Evolutionary conservation across 2,329 filamentous ascomycete genomes (phyloP), one percentile per base, ranked within the genome.

Genomic region (Colletotrichum zoysiae): DNA sequence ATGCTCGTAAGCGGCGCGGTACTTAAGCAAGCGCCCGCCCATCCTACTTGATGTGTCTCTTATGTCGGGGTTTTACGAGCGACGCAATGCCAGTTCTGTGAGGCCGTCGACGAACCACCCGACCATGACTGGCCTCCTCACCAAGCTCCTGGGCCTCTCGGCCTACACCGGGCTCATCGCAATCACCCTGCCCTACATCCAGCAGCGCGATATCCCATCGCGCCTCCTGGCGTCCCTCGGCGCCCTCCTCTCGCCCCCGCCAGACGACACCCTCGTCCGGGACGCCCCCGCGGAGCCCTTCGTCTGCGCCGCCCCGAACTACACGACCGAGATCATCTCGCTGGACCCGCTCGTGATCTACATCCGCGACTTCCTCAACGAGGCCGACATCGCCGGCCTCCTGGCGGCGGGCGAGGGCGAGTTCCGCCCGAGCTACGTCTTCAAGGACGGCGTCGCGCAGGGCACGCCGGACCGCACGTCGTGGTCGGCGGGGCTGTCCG

Each of bases 311-410:
- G 62, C 76, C 1, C 79, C 81, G 26, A 68, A 75, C 18, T 85
- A 84, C 75, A 78, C 76, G 5, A 83, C 82, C 0, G 80, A 83
- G 65, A 79, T 85, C 53, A 77, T 85, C 50, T 84, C 82, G 18
- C 77, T 83, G 26, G 81, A 83, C 53, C 83, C 83, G 1, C 76
- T 85, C 1, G 77, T 84, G 11, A 81, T 85, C 70, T 85, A 85
- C 74, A 83, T 85, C 77, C 81, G 82, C 75, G 73, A 78, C 65
- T 82, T 84, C 76, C 76, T 84, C 50, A 73, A 78, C 2, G 74
- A 80, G 0, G 23, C 67, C 33, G 83, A 85, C 73, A 53, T 71
- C 18, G n/a, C 76, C 0, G 77, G 79, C 3, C 77, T 84, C 8
- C 79, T 84, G 23, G 72, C 74, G 20, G 79, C 79, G 2, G 81